Evolutionary conservation across 129 eudicot genomes (phyloP).

Genomic region (Chrysanthemum makinoi): DNA sequence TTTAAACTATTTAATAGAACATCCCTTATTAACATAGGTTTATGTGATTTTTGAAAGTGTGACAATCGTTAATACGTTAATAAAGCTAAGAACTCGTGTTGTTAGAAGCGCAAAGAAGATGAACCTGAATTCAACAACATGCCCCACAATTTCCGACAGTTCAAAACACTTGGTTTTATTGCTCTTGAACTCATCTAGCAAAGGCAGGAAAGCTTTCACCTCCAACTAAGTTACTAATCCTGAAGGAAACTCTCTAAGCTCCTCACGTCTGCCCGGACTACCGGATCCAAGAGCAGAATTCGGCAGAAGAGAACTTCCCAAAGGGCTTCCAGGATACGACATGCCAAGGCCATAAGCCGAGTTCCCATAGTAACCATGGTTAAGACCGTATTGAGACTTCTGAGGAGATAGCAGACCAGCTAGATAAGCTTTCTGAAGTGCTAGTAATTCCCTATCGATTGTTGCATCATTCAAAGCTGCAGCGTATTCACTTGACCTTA

Average conservation of each 20-base stretch:
- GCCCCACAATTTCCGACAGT: constrained; percentile 82
- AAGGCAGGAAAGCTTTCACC: constrained; percentile 57
- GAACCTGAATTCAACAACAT: constrained; percentile 95
- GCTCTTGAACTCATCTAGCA: constrained; percentile 91
- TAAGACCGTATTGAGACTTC: constrained; percentile 67
- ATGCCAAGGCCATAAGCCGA: constrained; percentile 58
- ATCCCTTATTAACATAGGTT: neutral
- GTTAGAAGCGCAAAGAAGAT: constrained; percentile 12
- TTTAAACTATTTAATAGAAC: neutral
- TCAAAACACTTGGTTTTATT: constrained; percentile 85
- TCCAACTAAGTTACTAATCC: constrained; percentile 69
- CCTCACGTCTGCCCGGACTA: constrained; percentile 76
- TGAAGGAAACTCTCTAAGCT: constrained; percentile 61
- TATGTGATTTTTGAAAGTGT: neutral
- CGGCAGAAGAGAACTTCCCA: constrained; percentile 52
- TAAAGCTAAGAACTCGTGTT: constrained; percentile 1
- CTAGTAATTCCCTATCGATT: constrained; percentile 54
- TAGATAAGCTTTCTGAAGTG: constrained; percentile 77
- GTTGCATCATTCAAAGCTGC: constrained; percentile 71
- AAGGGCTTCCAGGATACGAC: constrained; percentile 73
- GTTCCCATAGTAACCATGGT: constrained; percentile 69
- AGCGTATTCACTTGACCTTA: constrained; percentile 47
- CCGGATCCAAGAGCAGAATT: constrained; percentile 70
- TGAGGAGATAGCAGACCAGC: constrained; percentile 63
- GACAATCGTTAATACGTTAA: neutral